Evolutionary conservation across 148 eudicot genomes (phyloP).

Genomic region (Diospyros kaki): DNA sequence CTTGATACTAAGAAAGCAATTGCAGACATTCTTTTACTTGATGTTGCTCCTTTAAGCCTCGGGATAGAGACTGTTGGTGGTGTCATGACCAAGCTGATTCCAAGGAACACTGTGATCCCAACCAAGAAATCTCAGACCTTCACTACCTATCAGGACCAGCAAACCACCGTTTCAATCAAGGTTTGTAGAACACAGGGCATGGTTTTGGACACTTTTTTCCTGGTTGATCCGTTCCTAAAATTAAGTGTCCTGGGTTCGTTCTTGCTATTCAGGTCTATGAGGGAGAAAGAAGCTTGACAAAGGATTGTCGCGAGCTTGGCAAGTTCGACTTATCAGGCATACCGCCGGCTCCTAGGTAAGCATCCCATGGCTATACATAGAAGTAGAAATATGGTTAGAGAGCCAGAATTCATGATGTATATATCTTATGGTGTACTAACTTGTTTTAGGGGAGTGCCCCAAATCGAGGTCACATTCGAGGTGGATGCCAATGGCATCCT

Average conservation of each 20-base stretch:
- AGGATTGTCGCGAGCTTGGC: constrained; percentile 55
- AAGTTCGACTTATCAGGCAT: constrained; percentile 48
- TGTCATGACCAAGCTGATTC: constrained; percentile 66
- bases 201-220: background rate
- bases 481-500: constrained; percentile 59
- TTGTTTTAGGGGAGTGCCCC: constrained; percentile 54
- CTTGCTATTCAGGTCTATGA: constrained; percentile 31
- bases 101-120: constrained; percentile 52
- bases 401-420: no score
- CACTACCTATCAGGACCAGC: constrained; percentile 56
- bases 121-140: constrained; percentile 57
- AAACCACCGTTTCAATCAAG: constrained; percentile 42
- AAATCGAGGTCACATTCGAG: constrained; percentile 61
- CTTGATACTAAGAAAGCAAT: background rate
- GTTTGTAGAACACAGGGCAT: background rate
- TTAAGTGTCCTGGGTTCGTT: background rate
- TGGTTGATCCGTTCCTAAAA: background rate
- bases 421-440: no score
- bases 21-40: constrained; percentile 45
- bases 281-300: constrained; percentile 58
- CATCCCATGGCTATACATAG: no score
- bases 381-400: no score
- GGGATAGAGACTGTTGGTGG: constrained; percentile 67
- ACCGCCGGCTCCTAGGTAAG: constrained; percentile 71
- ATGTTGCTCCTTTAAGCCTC: constrained; percentile 57